Evolutionary conservation across 2,329 filamentous ascomycete genomes (phyloP).

Genomic region (Rutstroemia sp.): DNA sequence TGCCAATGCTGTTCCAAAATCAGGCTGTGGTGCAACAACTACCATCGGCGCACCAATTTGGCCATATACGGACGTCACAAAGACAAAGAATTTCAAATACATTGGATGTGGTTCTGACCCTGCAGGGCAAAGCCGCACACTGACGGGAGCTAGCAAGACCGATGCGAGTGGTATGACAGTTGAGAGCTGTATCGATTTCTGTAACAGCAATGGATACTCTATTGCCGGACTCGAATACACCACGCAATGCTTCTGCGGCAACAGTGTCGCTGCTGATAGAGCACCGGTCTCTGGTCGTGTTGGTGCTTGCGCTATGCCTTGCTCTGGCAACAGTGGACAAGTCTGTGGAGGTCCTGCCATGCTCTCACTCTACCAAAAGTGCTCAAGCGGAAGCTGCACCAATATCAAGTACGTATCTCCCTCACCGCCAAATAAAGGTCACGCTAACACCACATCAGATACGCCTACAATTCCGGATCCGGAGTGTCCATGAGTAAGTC

Average conservation of each 20-base stretch:
- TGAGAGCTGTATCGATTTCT: slow-evolving; percentile 29
- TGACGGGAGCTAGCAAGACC: background rate
- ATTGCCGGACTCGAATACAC: slow-evolving; percentile 31
- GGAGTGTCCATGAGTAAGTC: background rate
- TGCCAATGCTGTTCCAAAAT: slow-evolving; percentile 19
- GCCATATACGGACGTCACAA: slow-evolving; percentile 37
- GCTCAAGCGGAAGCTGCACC: background rate
- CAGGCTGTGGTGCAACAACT: slow-evolving; percentile 41
- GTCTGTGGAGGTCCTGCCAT: slow-evolving; percentile 22
- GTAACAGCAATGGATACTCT: slow-evolving; percentile 16
- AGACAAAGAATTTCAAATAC: slow-evolving; percentile 45
- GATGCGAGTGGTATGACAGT: slow-evolving; percentile 16
- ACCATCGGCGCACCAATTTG: slow-evolving; percentile 40
- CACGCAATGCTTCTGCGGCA: slow-evolving; percentile 24
- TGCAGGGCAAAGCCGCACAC: slow-evolving; percentile 31
- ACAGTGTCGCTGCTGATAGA: slow-evolving; percentile 12
- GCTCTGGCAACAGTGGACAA: slow-evolving; percentile 12
- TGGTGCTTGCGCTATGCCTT: slow-evolving; percentile 9
- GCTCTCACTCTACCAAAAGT: slow-evolving; percentile 11
- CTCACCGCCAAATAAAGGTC: background rate
- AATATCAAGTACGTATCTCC: slow-evolving; percentile 1
- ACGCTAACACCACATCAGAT: background rate
- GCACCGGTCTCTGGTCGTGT: background rate
- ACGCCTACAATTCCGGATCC: slow-evolving; percentile 1
- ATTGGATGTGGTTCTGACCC: slow-evolving; percentile 54